A percentile compares a stretch with the other conserved stretches of the same genome.
Conservation (phyloP, 2,329 filamentous ascomycete genomes). For the Triangularia verruculosa region DNA sequence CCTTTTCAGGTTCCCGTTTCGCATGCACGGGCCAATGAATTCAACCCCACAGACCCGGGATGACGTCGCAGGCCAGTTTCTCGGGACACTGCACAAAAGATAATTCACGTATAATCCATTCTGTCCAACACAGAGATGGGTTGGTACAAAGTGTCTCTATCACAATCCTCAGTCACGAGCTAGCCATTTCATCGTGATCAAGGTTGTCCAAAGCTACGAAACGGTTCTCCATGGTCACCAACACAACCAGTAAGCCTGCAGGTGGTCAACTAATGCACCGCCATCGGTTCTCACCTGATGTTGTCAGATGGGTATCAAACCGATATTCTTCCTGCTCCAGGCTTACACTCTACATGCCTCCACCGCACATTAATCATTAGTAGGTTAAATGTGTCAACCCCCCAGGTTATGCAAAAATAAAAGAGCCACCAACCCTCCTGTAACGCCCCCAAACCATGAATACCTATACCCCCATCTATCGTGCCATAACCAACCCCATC, state of each 20-base stretch:
- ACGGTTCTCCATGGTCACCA: too few relatives aligned
- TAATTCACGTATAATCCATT: too few relatives aligned
- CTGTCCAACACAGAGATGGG: too few relatives aligned
- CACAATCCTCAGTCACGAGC: too few relatives aligned
- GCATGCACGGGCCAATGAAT: slow-evolving; percentile 21
- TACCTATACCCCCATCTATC: background rate
- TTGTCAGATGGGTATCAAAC: background rate
- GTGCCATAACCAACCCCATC: background rate
- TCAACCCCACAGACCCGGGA: slow-evolving; percentile 6
- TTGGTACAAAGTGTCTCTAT: too few relatives aligned
- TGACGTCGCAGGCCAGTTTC: slow-evolving; percentile 13
- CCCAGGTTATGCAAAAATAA: background rate
- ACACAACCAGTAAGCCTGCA: too few relatives aligned
- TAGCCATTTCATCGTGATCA: too few relatives aligned
- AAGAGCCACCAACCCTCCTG: background rate
- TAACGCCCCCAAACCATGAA: background rate
- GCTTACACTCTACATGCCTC: background rate
- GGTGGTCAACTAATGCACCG: too few relatives aligned
- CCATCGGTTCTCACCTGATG: too few relatives aligned
- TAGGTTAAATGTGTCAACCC: background rate
- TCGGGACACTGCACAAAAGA: background rate
- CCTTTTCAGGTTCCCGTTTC: slow-evolving; percentile 16
- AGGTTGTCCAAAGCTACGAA: too few relatives aligned
- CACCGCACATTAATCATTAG: background rate
- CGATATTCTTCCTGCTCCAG: background rate